phyloP scores from a whole-genome alignment of 257 asterid genomes.

The Penstemon barbatus region DNA sequence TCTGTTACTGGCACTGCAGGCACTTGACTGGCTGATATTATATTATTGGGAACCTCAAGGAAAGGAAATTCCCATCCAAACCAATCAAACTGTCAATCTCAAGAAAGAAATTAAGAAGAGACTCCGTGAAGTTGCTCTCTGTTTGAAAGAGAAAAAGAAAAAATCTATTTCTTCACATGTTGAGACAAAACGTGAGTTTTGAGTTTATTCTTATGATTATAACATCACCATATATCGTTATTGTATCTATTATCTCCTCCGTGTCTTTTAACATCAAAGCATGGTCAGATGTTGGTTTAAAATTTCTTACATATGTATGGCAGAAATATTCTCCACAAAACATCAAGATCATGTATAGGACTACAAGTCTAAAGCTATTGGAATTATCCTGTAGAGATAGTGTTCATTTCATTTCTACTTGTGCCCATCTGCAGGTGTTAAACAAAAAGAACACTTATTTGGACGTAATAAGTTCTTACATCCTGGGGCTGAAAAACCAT shows the following conservation, averaged over 20 bases:
- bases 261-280: neutral
- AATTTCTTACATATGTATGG: neutral
- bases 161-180: slow-evolving; percentile 40
- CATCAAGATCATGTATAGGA: neutral
- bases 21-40: slow-evolving; percentile 83
- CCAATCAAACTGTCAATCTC: slow-evolving; percentile 39
- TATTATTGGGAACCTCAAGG: slow-evolving; percentile 92
- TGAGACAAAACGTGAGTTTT: slow-evolving; percentile 62
- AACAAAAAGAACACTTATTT: slow-evolving; percentile 43
- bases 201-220: slow-evolving; percentile 4
- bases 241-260: neutral
- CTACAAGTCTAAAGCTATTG: neutral
- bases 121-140: slow-evolving; percentile 54
- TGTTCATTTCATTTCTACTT: neutral
- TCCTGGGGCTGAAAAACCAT: slow-evolving; percentile 45
- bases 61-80: slow-evolving; percentile 49
- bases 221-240: slow-evolving; percentile 5
- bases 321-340: neutral
- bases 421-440: slow-evolving; percentile 42
- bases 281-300: neutral
- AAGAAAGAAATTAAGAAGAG: slow-evolving; percentile 61
- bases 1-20: slow-evolving; percentile 46
- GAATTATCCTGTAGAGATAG: neutral
- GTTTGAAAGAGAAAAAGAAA: slow-evolving; percentile 49
- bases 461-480: slow-evolving; percentile 53